These are phyloP conservation scores for Leptographium radiaticola DNA, from an alignment of 2,329 filamentous ascomycete species.

Conservation along the genomic window DNA sequence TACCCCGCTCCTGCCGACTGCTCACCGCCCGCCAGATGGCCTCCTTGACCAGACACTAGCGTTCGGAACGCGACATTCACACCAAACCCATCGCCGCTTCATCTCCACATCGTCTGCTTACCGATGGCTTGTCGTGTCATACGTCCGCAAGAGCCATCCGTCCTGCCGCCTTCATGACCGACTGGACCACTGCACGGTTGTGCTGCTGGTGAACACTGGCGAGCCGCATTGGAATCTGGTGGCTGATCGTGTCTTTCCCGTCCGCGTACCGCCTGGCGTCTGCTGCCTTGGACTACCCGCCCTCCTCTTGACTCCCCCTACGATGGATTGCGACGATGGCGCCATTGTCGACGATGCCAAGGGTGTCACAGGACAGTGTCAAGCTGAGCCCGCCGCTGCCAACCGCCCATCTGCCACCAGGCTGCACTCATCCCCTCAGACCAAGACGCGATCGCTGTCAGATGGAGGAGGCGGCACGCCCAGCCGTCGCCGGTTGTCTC, in stretches of 20 bases:
- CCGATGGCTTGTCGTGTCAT: neutral
- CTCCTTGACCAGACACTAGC: neutral
- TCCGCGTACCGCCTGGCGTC: neutral
- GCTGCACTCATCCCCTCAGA: constrained; percentile 25
- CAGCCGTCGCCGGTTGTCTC: constrained; percentile 29
- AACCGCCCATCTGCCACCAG: neutral
- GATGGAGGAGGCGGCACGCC: constrained; percentile 44
- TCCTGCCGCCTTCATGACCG: neutral
- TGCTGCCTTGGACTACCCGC: neutral
- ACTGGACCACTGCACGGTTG: neutral
- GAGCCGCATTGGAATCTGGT: neutral
- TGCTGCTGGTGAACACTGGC: neutral
- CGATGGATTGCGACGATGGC: constrained; percentile 14
- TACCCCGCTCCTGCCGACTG: no score
- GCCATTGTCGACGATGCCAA: constrained; percentile 7
- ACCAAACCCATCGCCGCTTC: neutral
- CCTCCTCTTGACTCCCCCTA: neutral
- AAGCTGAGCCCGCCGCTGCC: neutral
- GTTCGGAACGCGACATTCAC: neutral
- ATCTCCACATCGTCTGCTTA: neutral
- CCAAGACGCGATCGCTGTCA: constrained; percentile 51
- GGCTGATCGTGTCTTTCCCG: neutral
- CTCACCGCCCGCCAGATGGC: no score
- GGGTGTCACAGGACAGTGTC: constrained; percentile 4
- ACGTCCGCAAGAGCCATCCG: neutral